A percentile compares a stretch with the other conserved stretches of the same genome.
Conservation (phyloP, 176 grass and related monocot species). For the Echinochloa phyllopogon region DNA sequence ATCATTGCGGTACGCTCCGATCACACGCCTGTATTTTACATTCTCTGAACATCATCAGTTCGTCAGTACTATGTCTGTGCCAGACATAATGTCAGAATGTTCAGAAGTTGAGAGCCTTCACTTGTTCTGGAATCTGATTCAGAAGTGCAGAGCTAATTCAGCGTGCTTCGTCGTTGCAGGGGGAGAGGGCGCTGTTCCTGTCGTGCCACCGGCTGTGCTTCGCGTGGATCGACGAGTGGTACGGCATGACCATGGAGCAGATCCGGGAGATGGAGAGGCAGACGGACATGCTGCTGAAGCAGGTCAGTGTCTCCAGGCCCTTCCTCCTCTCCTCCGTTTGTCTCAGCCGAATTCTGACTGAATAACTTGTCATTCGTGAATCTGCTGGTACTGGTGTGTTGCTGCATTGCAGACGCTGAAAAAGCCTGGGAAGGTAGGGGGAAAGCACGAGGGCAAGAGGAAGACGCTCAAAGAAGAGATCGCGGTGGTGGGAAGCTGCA, state of each 20-base stretch:
- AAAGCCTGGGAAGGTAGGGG: constrained; percentile 21
- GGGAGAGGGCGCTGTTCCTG: constrained; percentile 75
- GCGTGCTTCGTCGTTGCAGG: constrained; percentile 37
- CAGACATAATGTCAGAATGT: no score
- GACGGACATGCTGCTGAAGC: constrained; percentile 75
- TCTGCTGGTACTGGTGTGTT: neutral
- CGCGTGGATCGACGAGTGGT: constrained; percentile 94
- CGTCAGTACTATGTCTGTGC: neutral
- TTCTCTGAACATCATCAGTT: neutral
- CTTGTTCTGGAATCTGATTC: neutral
- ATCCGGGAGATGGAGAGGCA: constrained; percentile 79
- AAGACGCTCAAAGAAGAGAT: constrained; percentile 53
- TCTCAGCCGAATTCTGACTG: neutral
- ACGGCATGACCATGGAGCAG: constrained; percentile 77
- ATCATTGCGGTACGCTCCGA: constrained; percentile 60
- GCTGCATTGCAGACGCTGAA: constrained; percentile 42
- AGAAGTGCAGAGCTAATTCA: constrained; percentile 20
- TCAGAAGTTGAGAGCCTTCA: constrained; percentile 11
- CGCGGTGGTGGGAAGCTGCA: constrained; percentile 49
- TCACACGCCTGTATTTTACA: neutral
- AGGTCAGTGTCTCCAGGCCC: constrained; percentile 42
- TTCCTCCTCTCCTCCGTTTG: neutral
- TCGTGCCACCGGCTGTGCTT: constrained; percentile 86
- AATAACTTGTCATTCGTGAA: neutral
- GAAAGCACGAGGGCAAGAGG: constrained; percentile 50